Base-by-base conservation (phyloP, 768 basidiomycete genomes). In the Boletus eberwhitei region DNA sequence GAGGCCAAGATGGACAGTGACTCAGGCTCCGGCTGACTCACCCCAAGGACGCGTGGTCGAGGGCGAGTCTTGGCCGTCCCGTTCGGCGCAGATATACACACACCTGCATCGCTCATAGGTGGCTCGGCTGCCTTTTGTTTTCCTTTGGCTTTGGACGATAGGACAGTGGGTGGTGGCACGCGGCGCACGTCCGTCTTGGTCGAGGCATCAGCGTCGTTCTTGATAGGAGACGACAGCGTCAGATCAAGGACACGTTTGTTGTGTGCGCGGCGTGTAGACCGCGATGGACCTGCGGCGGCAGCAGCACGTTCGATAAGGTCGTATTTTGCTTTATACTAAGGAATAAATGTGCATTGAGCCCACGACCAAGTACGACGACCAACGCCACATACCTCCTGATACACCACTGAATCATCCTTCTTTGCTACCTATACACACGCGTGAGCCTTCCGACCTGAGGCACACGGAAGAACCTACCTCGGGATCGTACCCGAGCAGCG, bases 401-500 rank as follows among this genome's bases (percentile, higher is more conserved):
- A 93, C n/a, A 88, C 88, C 29, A 72, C 69, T 13, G 86, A 84
- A 32, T 80, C 80, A 59, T 95, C 91, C 49, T 71, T 55, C 65
- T 94, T 94, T 7, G 89, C 89, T 34, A 72, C 72, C 90, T 92
- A 19, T 43, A 17, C 12, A 4, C 8, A 19, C 9, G 26, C n/a
- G 37, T 48, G 54, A 55, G 56, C 35, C 48, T 54, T 22, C 24
- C 42, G n/a, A 37, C 24, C 22, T 32, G 32, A 43, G 9, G 19
- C 8, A 38, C 26, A 8, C 24, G 11, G 8, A 21, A 40, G 13
- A 32, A 29, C 82, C 36, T 57, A 89, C 88, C 70, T 75, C 69
- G 9, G 93, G 94, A 70, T 95, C 80, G 68, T 85, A 98, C 19
- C 76, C 78, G 35, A 93, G 72, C 75, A 96, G 77, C 24, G 81